Percentiles rank a stretch among this genome's conserved stretches.
These are phyloP conservation scores for Diplosphaera chodatii DNA, from an alignment of 139 green algal genomes.

Conservation along the genomic window DNA sequence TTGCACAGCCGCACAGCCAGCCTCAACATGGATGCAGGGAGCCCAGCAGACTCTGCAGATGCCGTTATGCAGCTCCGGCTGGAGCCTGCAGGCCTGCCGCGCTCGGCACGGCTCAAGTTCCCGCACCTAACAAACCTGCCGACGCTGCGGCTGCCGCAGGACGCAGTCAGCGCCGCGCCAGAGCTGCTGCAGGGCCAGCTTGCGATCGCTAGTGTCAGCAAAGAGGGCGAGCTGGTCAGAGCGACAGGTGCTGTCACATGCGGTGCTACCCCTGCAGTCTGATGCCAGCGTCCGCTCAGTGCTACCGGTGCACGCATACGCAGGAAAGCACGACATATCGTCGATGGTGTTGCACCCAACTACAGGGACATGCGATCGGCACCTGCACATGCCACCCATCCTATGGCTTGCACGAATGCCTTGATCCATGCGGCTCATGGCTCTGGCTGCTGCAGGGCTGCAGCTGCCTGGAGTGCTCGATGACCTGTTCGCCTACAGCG, in stretches of 20 bases:
- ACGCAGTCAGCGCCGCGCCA: constrained; percentile 6
- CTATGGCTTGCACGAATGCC: neutral
- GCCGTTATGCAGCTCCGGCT: neutral
- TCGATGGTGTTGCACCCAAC: too few relatives aligned
- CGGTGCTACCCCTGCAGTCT: too few relatives aligned
- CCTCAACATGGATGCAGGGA: neutral
- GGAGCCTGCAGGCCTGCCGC: neutral
- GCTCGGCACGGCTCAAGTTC: neutral
- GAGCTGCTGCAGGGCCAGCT: constrained; percentile 41
- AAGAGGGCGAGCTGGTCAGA: too few relatives aligned
- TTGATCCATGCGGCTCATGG: neutral
- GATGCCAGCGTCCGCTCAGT: too few relatives aligned
- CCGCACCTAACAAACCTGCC: constrained; percentile 9
- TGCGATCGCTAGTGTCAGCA: too few relatives aligned
- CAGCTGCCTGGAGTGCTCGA: constrained; percentile 66
- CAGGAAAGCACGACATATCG: too few relatives aligned
- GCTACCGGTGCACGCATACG: too few relatives aligned
- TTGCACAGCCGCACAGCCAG: neutral
- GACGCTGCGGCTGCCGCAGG: constrained; percentile 9
- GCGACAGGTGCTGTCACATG: too few relatives aligned
- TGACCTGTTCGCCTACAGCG: constrained; percentile 58
- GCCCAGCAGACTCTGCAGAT: neutral
- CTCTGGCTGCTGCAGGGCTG: constrained; percentile 2
- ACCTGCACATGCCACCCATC: constrained; percentile 21
- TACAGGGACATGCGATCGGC: too few relatives aligned